Evolutionary conservation across 805 yeast species (phyloP).

Genomic region (Starmera dryadoides): DNA sequence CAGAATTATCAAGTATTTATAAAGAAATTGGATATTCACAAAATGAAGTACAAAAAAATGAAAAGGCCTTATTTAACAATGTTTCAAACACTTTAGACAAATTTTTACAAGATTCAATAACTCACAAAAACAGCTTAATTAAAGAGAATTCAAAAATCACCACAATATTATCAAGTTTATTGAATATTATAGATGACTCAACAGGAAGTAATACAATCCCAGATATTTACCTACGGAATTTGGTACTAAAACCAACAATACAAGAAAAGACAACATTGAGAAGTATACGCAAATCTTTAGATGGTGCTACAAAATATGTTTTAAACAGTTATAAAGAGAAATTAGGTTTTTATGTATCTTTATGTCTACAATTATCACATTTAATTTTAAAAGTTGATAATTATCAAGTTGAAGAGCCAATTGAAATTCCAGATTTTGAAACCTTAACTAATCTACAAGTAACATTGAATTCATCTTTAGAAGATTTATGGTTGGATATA

Average conservation of each 20-base stretch:
- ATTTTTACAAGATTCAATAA: slow-evolving; percentile 29
- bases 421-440: slow-evolving; percentile 5
- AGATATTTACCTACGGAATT: slow-evolving; percentile 32
- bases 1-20: slow-evolving; percentile 39
- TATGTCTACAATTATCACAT: slow-evolving; percentile 12
- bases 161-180: slow-evolving; percentile 21
- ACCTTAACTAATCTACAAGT: background rate
- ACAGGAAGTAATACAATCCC: slow-evolving; percentile 32
- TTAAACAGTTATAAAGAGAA: slow-evolving; percentile 23
- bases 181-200: slow-evolving; percentile 26
- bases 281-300: slow-evolving; percentile 24
- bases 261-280: slow-evolving; percentile 24
- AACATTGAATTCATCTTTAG: background rate
- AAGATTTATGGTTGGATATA: slow-evolving; percentile 5
- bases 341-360: slow-evolving; percentile 18
- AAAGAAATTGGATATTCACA: slow-evolving; percentile 48
- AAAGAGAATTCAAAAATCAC: slow-evolving; percentile 21
- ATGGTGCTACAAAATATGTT: slow-evolving; percentile 23
- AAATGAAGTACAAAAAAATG: slow-evolving; percentile 41
- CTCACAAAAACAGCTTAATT: slow-evolving; percentile 25
- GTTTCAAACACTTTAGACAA: slow-evolving; percentile 42
- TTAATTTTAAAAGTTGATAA: slow-evolving; percentile 6
- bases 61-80: slow-evolving; percentile 39
- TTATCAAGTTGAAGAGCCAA: slow-evolving; percentile 2
- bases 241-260: slow-evolving; percentile 15